Conservation (phyloP, 2,329 filamentous ascomycete species). For the Helotiales sp. region DNA sequence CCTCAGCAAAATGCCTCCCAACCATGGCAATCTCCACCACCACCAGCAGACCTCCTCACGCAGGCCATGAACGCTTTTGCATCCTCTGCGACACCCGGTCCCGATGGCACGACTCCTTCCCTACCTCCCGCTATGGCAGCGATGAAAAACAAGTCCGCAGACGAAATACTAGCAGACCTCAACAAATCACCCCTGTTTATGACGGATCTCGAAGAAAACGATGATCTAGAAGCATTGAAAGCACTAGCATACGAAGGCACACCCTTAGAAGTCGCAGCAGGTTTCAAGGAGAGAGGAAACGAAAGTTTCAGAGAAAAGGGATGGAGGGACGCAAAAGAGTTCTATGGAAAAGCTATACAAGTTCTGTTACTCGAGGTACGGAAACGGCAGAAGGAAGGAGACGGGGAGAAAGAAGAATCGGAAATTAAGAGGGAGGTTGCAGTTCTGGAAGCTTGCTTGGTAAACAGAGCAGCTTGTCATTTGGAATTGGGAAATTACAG, state of each 20-base stretch:
- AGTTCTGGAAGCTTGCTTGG: slow-evolving; percentile 74
- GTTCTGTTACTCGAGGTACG: slow-evolving; percentile 66
- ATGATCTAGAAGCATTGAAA: slow-evolving; percentile 81
- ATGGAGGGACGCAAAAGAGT: slow-evolving; percentile 85
- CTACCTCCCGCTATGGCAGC: slow-evolving; percentile 60
- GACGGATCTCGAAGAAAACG: slow-evolving; percentile 87
- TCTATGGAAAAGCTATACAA: slow-evolving; percentile 83
- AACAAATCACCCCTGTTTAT: slow-evolving; percentile 87
- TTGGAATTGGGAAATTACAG: slow-evolving; percentile 87
- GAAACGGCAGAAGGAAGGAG: slow-evolving; percentile 48
- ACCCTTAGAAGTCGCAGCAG: slow-evolving; percentile 74
- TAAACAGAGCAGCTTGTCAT: slow-evolving; percentile 89
- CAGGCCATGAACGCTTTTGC: slow-evolving; percentile 29
- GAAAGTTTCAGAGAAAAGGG: slow-evolving; percentile 74
- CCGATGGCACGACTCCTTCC: slow-evolving; percentile 28
- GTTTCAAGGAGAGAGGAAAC: slow-evolving; percentile 92
- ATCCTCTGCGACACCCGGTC: slow-evolving; percentile 7
- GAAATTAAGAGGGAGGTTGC: slow-evolving; percentile 51
- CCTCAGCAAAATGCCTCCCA: slow-evolving; percentile 7
- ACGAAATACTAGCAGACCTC: slow-evolving; percentile 63
- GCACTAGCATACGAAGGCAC: slow-evolving; percentile 93
- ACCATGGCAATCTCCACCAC: neutral
- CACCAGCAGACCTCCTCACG: slow-evolving; percentile 28
- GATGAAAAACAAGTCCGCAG: slow-evolving; percentile 53
- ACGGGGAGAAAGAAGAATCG: slow-evolving; percentile 43